Conservation (phyloP, 2,329 filamentous ascomycete species). For the Periconia digitata region DNA sequence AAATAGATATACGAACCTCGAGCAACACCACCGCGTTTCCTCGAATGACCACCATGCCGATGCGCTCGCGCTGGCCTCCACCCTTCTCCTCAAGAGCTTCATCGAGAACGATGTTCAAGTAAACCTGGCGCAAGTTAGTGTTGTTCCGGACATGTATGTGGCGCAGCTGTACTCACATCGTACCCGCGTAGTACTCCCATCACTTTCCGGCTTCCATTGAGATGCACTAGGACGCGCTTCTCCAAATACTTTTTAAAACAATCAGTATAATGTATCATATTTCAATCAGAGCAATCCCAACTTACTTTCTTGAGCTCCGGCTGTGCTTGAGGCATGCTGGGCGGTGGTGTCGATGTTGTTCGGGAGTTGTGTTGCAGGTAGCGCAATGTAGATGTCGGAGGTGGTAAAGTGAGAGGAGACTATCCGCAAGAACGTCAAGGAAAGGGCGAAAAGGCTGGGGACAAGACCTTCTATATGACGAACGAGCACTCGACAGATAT, state of each 20-base stretch:
- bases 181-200: constrained; percentile 93
- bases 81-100: constrained; percentile 95
- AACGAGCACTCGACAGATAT: neutral
- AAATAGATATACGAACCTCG: constrained; percentile 60
- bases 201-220: constrained; percentile 97
- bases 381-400: neutral
- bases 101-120: constrained; percentile 96
- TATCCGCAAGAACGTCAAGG: neutral
- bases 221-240: constrained; percentile 95
- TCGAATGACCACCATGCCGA: constrained; percentile 96
- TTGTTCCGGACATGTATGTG: neutral
- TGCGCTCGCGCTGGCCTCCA: constrained; percentile 82
- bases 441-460: too few species aligned
- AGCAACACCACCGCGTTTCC: constrained; percentile 99
- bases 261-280: constrained; percentile 25
- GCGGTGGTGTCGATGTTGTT: constrained; percentile 1
- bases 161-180: constrained; percentile 67
- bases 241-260: constrained; percentile 80
- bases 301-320: constrained; percentile 96
- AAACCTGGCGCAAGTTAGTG: constrained; percentile 64
- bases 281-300: neutral
- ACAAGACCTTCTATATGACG: neutral
- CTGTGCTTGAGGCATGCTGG: constrained; percentile 94
- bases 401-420: neutral
- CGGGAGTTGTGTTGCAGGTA: neutral